phyloP scores from a whole-genome alignment of 768 basidiomycete genomes.

The Phanerochaete sordida region DNA sequence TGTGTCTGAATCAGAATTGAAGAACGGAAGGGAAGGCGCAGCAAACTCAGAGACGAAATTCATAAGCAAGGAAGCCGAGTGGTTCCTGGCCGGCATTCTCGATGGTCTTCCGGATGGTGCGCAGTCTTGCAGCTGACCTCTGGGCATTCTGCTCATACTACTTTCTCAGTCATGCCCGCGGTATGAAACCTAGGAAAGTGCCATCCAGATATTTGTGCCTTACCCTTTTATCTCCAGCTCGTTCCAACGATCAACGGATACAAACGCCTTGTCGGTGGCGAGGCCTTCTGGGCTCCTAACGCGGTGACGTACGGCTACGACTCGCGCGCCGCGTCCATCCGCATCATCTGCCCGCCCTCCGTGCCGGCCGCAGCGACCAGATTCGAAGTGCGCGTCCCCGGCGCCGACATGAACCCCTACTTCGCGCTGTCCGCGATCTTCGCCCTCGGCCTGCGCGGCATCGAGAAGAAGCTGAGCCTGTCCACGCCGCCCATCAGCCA shows the following conservation, averaged over 20 bases:
- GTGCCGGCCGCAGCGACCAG: slow-evolving; percentile 80
- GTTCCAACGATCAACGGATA: slow-evolving; percentile 96
- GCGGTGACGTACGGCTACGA: slow-evolving; percentile 95
- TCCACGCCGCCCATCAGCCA: slow-evolving; percentile 68
- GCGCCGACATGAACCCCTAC: slow-evolving; percentile 96
- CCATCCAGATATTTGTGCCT: background rate
- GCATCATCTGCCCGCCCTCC: slow-evolving; percentile 90
- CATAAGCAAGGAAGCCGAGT: slow-evolving; percentile 80
- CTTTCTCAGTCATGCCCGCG: slow-evolving; percentile 66
- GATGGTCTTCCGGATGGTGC: slow-evolving; percentile 87
- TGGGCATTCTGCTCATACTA: background rate
- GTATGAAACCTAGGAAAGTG: too few relatives aligned
- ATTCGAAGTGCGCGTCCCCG: slow-evolving; percentile 91
- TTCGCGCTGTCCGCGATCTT: slow-evolving; percentile 88
- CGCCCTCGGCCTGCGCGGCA: slow-evolving; percentile 81
- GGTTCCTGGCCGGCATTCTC: slow-evolving; percentile 92
- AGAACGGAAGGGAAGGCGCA: slow-evolving; percentile 65
- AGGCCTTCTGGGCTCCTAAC: slow-evolving; percentile 93
- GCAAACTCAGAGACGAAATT: slow-evolving; percentile 79
- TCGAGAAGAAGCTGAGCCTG: slow-evolving; percentile 69
- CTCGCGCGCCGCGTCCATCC: slow-evolving; percentile 86
- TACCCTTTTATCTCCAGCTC: slow-evolving; percentile 40
- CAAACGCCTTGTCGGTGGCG: slow-evolving; percentile 92
- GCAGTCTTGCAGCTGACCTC: slow-evolving; percentile 20
- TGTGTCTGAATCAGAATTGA: slow-evolving; percentile 53